Base-by-base conservation (phyloP, 2,329 filamentous ascomycete species). In the Nannizziopsis arthrosporioides region DNA sequence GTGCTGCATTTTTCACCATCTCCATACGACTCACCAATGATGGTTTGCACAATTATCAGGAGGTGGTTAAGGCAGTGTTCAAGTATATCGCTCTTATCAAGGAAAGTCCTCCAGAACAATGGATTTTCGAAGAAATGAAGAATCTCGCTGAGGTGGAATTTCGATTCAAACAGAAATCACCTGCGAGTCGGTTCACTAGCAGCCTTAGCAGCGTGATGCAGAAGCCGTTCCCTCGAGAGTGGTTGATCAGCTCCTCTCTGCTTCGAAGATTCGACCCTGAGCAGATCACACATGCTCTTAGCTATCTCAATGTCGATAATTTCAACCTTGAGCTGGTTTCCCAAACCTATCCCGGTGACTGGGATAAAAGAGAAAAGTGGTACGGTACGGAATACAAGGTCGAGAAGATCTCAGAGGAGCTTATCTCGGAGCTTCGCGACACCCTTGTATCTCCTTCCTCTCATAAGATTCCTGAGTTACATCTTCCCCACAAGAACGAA, bases 71-170 rank as follows among this genome's bases (percentile, higher is more conserved):
- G 64, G 78, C 82, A 27, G 76, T 94, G 53, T 95, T 95, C 69
- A 83, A 94, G 63, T 98, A 98, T 59, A 81, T 96, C 53, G 81
- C 87, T 9, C 77, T 98, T 63, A 76, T 98, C 48, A 81, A 80
- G 53, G 85, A 94, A 58, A 75, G 76, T 2, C 77, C 83, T 4
- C 89, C 90, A 0, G 83, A 93, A 56, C 74, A 93, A 63, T 96
- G 92, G 92, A 88, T 96, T 50, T 89, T 92, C 51, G 79, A 94
- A 30, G 92, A 98, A 67, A 84, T 92, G 65, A 90, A 88, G 65
- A 81, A 82, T 32, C 81, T 96, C 69, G 82, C 85, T 39, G 89
- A 96, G 56, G 86, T 96, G 10, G 85, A 94, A 57, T 98, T 98
- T 73, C 85, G 84, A 55, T 98, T 94, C 68, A 86, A 82, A 66